A percentile compares a stretch with the other conserved stretches of the same genome.
phyloP scores from a whole-genome alignment of 495 filamentous ascomycete genomes.

The Paragyromitra xinjiangensis region DNA sequence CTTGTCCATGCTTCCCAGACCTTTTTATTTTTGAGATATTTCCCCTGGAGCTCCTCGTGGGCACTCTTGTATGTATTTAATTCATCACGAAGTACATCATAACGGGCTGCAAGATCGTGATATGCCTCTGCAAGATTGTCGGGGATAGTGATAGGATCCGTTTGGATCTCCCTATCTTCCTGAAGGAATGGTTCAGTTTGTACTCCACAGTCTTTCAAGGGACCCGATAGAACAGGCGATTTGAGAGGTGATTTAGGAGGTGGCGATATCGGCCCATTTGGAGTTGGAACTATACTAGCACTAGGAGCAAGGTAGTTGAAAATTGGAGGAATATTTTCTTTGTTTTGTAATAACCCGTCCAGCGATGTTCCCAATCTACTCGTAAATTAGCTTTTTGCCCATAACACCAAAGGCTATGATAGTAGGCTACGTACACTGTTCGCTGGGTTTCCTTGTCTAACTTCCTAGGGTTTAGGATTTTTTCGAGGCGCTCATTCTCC shows the following conservation, averaged over 20 bases:
- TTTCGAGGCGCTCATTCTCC: conserved; percentile 34
- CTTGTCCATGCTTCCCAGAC: conserved; percentile 53
- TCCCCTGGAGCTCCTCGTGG: conserved; percentile 48
- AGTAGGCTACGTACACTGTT: conserved; percentile 25
- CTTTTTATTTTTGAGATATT: conserved; percentile 53
- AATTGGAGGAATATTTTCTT: conserved; percentile 44
- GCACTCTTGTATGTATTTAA: conserved; percentile 51
- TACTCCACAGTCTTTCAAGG: background rate
- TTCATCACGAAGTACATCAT: conserved; percentile 40
- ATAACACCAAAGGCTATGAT: background rate
- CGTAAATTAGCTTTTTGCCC: conserved; percentile 17
- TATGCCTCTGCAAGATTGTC: conserved; percentile 9
- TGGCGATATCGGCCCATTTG: conserved; percentile 34
- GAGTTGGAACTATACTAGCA: background rate
- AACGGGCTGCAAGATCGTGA: conserved; percentile 47
- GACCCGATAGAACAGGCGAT: background rate
- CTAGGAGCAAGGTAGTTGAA: conserved; percentile 44
- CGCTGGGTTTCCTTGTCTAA: conserved; percentile 14
- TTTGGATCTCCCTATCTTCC: no score
- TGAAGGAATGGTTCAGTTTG: conserved; percentile 10
- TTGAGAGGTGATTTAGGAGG: conserved; percentile 19
- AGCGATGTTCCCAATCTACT: conserved; percentile 24
- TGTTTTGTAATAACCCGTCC: conserved; percentile 23
- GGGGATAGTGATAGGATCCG: no score
- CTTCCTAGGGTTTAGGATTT: conserved; percentile 1